A percentile compares a stretch with the other conserved stretches of the same genome.
These are phyloP conservation scores for Fusarium sp. DNA, from an alignment of 2,329 filamentous ascomycete species.

Conservation along the genomic window DNA sequence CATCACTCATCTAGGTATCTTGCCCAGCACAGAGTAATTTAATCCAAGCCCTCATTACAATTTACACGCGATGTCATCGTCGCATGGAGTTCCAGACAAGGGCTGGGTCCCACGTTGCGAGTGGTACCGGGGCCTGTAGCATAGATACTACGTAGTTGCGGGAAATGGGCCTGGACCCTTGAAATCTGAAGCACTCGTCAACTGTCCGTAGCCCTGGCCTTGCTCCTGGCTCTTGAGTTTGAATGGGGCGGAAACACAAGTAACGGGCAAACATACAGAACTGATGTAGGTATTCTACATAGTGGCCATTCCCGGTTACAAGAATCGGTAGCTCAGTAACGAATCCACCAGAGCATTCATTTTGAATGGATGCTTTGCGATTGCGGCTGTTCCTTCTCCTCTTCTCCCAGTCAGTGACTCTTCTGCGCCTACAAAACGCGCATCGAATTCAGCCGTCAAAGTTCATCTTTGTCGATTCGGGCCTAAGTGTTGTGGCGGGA, in stretches of 20 bases:
- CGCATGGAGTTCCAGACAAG: not conserved
- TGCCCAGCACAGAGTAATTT: not conserved
- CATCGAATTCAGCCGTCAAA: slow-evolving; percentile 20
- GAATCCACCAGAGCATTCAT: not conserved
- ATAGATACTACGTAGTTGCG: slow-evolving; percentile 6
- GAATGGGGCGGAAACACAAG: slow-evolving; percentile 11
- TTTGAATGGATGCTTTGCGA: slow-evolving; percentile 2
- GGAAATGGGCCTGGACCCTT: slow-evolving; percentile 32
- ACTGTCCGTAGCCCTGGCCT: slow-evolving; percentile 19
- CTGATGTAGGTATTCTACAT: not conserved
- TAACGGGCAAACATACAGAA: not conserved
- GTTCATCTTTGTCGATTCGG: slow-evolving; percentile 35
- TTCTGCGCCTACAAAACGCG: slow-evolving; percentile 23
- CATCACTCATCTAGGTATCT: not conserved
- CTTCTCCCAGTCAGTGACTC: slow-evolving; percentile 16
- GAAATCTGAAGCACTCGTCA: slow-evolving; percentile 28
- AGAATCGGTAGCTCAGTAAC: slow-evolving; percentile 17
- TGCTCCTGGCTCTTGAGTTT: not conserved
- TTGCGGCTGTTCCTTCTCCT: slow-evolving; percentile 1
- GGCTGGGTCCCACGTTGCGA: not conserved
- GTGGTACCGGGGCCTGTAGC: not conserved
- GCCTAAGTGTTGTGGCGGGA: slow-evolving; percentile 36
- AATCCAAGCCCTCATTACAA: not conserved
- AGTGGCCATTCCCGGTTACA: slow-evolving; percentile 6
- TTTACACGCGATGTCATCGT: slow-evolving; percentile 1